Conservation (phyloP, 495 filamentous ascomycete species). For the Cercophora sp. region DNA sequence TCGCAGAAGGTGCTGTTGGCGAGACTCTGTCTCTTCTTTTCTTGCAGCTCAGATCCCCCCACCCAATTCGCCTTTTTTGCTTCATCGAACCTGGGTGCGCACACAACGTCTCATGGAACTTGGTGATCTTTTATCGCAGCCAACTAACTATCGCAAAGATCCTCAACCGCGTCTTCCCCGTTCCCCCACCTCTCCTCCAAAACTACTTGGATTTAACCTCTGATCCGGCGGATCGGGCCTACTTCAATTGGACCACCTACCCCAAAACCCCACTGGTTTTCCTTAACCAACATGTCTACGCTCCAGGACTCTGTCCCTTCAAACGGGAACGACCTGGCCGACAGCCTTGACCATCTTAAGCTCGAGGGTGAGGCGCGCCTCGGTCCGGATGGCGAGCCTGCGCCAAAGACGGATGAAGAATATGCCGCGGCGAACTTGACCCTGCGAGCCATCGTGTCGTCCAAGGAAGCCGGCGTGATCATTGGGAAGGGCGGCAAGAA, state of each 20-base stretch:
- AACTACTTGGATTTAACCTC: too few species aligned
- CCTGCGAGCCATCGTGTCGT: conserved; percentile 93
- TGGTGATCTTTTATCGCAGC: too few species aligned
- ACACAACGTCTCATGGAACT: too few species aligned
- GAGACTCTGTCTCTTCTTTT: neutral
- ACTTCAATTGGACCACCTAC: too few species aligned
- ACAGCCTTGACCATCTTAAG: conserved; percentile 46
- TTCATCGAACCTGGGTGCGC: too few species aligned
- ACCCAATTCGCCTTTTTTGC: too few species aligned
- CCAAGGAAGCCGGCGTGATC: conserved; percentile 97
- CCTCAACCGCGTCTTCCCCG: conserved; percentile 1
- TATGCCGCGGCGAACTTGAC: conserved; percentile 89
- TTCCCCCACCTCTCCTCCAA: neutral
- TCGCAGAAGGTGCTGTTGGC: conserved; percentile 5
- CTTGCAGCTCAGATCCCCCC: too few species aligned
- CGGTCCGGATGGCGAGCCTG: conserved; percentile 63
- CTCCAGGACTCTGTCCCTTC: conserved; percentile 39
- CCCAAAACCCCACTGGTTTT: too few species aligned
- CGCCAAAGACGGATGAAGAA: conserved; percentile 88
- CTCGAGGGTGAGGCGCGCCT: conserved; percentile 54
- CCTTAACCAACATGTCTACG: conserved; percentile 40
- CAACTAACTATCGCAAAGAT: too few species aligned
- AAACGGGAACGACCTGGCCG: conserved; percentile 46
- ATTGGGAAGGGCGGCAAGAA: conserved; percentile 99
- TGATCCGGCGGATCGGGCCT: too few species aligned